Conservation (phyloP, 2,329 filamentous ascomycete genomes). For the Cladosporium halotolerans region DNA sequence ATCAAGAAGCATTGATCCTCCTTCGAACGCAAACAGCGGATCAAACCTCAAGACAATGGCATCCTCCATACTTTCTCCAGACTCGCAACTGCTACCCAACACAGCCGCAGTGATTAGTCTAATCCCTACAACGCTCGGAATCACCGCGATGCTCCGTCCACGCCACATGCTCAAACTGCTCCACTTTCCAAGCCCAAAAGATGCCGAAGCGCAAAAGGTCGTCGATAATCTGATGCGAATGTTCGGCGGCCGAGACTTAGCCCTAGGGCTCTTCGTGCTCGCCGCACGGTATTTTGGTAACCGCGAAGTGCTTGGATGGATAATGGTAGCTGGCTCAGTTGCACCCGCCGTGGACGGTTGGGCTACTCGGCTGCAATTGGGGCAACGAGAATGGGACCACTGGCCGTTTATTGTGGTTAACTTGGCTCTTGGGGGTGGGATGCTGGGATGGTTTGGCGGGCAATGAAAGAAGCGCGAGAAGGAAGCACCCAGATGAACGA, state of each 20-base stretch:
- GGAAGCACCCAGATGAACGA: too few species aligned
- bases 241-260: constrained; percentile 11
- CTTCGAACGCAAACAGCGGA: too few species aligned
- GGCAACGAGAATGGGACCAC: constrained; percentile 11
- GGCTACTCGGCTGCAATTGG: constrained; percentile 2
- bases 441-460: constrained; percentile 11
- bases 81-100: not conserved
- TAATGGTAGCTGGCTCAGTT: constrained; percentile 1
- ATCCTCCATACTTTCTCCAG: not conserved
- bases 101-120: constrained; percentile 5
- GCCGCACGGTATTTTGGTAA: constrained; percentile 11
- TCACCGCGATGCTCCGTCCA: constrained; percentile 2
- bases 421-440: constrained; percentile 5
- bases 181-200: not conserved
- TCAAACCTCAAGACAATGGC: not conserved
- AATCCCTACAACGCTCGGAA: constrained; percentile 1
- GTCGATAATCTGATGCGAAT: constrained; percentile 3
- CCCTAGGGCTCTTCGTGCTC: constrained; percentile 4
- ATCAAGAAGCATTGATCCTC: too few species aligned
- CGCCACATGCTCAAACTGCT: not conserved
- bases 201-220: not conserved
- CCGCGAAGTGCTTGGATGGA: constrained; percentile 3
- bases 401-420: constrained; percentile 5
- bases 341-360: constrained; percentile 10
- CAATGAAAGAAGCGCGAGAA: not conserved